A percentile compares a stretch with the other conserved stretches of the same genome.
Evolutionary conservation across 1,139 yeast species (phyloP).

Genomic region (Pichia kudriavzevii): DNA sequence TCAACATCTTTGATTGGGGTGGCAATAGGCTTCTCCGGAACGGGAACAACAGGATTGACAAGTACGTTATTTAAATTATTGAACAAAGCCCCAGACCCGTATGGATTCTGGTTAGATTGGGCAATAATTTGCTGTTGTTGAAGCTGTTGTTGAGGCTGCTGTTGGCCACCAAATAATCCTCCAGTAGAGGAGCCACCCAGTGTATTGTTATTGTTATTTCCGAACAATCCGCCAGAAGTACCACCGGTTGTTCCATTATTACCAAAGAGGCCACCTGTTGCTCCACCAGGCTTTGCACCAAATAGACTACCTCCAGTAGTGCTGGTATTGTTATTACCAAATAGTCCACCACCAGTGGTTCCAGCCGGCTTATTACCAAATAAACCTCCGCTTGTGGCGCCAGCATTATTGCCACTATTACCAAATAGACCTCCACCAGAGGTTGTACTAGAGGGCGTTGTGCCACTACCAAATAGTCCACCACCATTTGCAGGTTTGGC

Average conservation of each 20-base stretch:
- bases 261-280: slow-evolving; percentile 14
- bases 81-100: slow-evolving; percentile 46
- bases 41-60: slow-evolving; percentile 43
- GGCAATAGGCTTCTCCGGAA: slow-evolving; percentile 26
- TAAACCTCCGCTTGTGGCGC: slow-evolving; percentile 19
- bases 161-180: slow-evolving; percentile 31
- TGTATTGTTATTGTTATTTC: slow-evolving; percentile 17
- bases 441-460: too few species aligned
- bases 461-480: slow-evolving; percentile 26
- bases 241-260: slow-evolving; percentile 10
- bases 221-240: slow-evolving; percentile 25
- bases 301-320: slow-evolving; percentile 4
- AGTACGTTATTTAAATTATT: slow-evolving; percentile 27
- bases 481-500: slow-evolving; percentile 15
- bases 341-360: slow-evolving; percentile 21
- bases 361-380: slow-evolving; percentile 24
- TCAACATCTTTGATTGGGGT: slow-evolving; percentile 47
- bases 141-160: slow-evolving; percentile 13
- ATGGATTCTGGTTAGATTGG: slow-evolving; percentile 47
- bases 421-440: slow-evolving; percentile 29
- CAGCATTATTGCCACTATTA: slow-evolving; percentile 10
- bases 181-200: slow-evolving; percentile 20
- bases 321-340: slow-evolving; percentile 24
- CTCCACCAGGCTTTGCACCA: slow-evolving; percentile 10
- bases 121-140: slow-evolving; percentile 20